These are phyloP conservation scores for Candida rishiriensis DNA, from an alignment of 805 yeast genomes.

Conservation along the genomic window DNA sequence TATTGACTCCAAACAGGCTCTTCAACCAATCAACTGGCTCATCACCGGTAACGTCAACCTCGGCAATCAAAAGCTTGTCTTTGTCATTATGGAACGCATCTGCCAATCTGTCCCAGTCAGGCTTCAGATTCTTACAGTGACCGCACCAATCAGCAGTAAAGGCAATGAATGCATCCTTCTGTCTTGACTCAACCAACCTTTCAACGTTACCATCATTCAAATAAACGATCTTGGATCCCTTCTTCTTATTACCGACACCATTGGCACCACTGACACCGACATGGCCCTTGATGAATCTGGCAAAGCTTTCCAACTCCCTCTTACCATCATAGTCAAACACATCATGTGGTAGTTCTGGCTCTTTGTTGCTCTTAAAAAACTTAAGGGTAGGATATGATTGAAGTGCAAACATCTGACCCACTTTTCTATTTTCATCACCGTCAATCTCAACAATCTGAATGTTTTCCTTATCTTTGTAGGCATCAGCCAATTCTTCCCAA, in stretches of 20 bases:
- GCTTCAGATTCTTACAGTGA: slow-evolving; percentile 50
- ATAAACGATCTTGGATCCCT: slow-evolving; percentile 21
- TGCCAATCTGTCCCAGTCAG: slow-evolving; percentile 48
- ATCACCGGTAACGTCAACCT: slow-evolving; percentile 43
- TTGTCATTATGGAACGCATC: slow-evolving; percentile 38
- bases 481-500: slow-evolving; percentile 29
- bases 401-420: slow-evolving; percentile 46
- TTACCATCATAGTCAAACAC: slow-evolving; percentile 47
- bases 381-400: slow-evolving; percentile 65
- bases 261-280: slow-evolving; percentile 29
- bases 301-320: slow-evolving; percentile 46
- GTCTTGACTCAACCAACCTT: slow-evolving; percentile 23
- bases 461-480: slow-evolving; percentile 15
- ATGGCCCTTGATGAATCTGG: slow-evolving; percentile 41
- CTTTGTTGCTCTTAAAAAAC: slow-evolving; percentile 46
- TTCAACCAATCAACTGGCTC: slow-evolving; percentile 40
- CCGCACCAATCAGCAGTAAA: slow-evolving; percentile 62
- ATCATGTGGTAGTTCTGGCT: slow-evolving; percentile 35
- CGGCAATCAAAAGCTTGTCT: slow-evolving; percentile 37
- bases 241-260: not conserved
- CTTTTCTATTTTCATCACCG: slow-evolving; percentile 52
- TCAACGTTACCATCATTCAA: slow-evolving; percentile 27
- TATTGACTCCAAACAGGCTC: slow-evolving; percentile 36
- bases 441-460: slow-evolving; percentile 44
- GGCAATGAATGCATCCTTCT: slow-evolving; percentile 45